Base-by-base conservation (phyloP, 1,284 basidiomycete genomes). In the Trichosporon sp. region DNA sequence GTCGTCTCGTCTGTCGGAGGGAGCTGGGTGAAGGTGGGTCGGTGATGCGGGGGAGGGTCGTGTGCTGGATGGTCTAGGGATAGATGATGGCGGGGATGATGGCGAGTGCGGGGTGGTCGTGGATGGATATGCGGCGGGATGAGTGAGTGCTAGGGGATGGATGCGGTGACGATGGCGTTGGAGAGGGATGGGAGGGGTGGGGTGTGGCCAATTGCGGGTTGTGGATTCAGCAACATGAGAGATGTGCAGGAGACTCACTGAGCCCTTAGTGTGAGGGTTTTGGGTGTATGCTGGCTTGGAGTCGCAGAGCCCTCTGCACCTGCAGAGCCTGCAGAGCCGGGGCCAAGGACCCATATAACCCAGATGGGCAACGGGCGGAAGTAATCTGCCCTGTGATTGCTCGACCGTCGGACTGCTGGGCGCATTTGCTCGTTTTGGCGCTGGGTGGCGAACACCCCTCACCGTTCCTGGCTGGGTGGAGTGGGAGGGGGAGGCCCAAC, bases 201-300 rank as follows among this genome's bases (percentile, higher is more conserved):
- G 51, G 51, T 54, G 51, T 54, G 51, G 51, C 51, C 51, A 54
- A 54, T 54, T 16, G 51, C 8, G 14, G 51, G 10, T 2, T 21
- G 51, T 21, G 51, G 51, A 54, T 54, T 54, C 19, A 54, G 51
- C 51, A 54, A 54, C 51, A 54, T 54, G 51, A 54, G 51, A 54
- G 51, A 54, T 54, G 51, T 54, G 51, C 51, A 54, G 51, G 51
- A 54, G 51, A 54, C 51, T 54, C 51, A 54, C 51, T 54, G n/a
- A 6, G 51, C 51, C 51, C 51, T 54, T 54, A 54, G 51, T 54
- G 51, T 54, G 51, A 54, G 21, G 51, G 51, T 19, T 54, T 54
- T 54, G 6, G 46, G 16, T 48, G 46, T 19, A 48, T 16, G 46
- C 16, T 2, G 35, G 35, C 35, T 37, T 5, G 8, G 35, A 37